Percentiles rank a stretch among this genome's conserved stretches.
Conservation (phyloP, 768 basidiomycete genomes). For the Mrakia blollopis region DNA sequence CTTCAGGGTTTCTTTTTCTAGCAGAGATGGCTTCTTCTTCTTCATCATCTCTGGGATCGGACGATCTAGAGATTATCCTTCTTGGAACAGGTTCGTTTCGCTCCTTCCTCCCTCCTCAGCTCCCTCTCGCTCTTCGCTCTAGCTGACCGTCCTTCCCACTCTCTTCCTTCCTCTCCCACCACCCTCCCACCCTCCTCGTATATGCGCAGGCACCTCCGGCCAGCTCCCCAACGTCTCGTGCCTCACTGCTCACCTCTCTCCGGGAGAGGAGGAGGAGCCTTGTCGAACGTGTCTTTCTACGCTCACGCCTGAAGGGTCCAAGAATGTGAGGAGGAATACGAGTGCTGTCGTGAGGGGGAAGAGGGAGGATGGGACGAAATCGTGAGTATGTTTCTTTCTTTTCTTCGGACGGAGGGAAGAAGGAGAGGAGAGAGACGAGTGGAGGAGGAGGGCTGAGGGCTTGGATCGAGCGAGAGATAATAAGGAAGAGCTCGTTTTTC, state of each 20-base stretch:
- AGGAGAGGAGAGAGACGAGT: neutral
- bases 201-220: conserved; percentile 28
- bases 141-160: neutral
- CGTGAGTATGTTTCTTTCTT: too few relatives aligned
- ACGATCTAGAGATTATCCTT: conserved; percentile 61
- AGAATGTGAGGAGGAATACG: conserved; percentile 80
- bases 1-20: neutral
- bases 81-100: conserved; percentile 70
- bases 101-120: neutral
- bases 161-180: neutral
- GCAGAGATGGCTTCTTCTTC: neutral
- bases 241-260: conserved; percentile 60
- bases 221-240: conserved; percentile 56
- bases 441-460: neutral
- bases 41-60: neutral
- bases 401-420: too few relatives aligned
- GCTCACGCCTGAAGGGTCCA: conserved; percentile 60
- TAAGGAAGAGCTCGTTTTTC: neutral
- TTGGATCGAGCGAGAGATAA: neutral
- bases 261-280: neutral
- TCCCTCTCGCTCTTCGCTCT: neutral
- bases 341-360: conserved; percentile 56
- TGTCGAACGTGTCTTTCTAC: conserved; percentile 57
- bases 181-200: neutral
- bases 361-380: conserved; percentile 48